These are phyloP conservation scores for Spiraea crenata DNA, from an alignment of 331 rosid species.

Conservation along the genomic window DNA sequence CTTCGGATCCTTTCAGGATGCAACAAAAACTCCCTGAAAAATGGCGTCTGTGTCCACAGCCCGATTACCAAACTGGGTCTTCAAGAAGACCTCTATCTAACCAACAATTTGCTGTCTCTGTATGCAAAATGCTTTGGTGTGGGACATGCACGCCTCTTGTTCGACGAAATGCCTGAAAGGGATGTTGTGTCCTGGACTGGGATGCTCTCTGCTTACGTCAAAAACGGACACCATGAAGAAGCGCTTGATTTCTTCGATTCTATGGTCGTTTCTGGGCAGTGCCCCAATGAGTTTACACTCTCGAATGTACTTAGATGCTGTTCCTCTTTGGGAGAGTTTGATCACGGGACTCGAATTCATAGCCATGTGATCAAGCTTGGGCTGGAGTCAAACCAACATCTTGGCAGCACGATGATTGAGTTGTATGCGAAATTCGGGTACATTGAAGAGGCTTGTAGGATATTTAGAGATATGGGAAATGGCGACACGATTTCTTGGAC, in stretches of 20 bases:
- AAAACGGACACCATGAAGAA: slow-evolving; percentile 31
- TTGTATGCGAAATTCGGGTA: slow-evolving; percentile 45
- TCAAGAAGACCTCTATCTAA: slow-evolving; percentile 47
- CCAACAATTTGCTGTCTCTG: slow-evolving; percentile 49
- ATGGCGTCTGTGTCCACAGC: slow-evolving; percentile 56
- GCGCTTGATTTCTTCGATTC: slow-evolving; percentile 51
- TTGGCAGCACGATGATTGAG: slow-evolving; percentile 47
- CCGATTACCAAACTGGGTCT: slow-evolving; percentile 60
- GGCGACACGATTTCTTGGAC: slow-evolving; percentile 66
- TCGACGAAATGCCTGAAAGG: slow-evolving; percentile 65
- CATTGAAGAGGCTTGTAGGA: slow-evolving; percentile 34
- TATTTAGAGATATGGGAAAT: slow-evolving; percentile 37
- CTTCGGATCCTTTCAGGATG: slow-evolving; percentile 46
- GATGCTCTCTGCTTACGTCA: slow-evolving; percentile 49
- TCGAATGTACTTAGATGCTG: slow-evolving; percentile 51
- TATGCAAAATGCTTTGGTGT: slow-evolving; percentile 57
- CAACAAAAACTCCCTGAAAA: slow-evolving; percentile 47
- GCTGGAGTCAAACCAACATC: slow-evolving; percentile 41
- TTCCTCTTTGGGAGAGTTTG: slow-evolving; percentile 43
- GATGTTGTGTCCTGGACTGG: slow-evolving; percentile 74
- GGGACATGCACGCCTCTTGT: slow-evolving; percentile 43
- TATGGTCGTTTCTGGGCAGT: slow-evolving; percentile 41
- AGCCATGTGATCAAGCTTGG: slow-evolving; percentile 53
- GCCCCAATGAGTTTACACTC: slow-evolving; percentile 57
- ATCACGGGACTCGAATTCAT: slow-evolving; percentile 42